Evolutionary conservation across 805 yeast species (phyloP).

Genomic region (Sungouiozyma ichnusensis): DNA sequence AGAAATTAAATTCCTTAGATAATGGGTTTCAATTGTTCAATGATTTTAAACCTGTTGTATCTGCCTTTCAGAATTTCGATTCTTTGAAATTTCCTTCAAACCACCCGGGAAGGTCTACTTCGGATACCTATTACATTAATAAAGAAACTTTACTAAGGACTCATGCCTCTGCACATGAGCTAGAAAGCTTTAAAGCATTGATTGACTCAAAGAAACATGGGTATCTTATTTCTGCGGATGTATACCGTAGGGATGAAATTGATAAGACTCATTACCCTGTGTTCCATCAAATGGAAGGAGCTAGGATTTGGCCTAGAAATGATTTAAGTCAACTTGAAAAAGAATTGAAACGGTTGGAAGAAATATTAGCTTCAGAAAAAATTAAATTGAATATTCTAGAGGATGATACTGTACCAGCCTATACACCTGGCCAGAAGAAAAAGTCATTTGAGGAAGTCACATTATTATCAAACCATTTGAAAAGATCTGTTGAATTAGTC

Average conservation of each 20-base stretch:
- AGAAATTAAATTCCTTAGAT: conserved; percentile 52
- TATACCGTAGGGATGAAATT: conserved; percentile 88
- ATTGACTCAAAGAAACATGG: conserved; percentile 50
- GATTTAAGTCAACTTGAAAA: conserved; percentile 37
- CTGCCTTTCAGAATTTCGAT: conserved; percentile 79
- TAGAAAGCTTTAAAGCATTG: conserved; percentile 52
- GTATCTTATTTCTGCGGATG: conserved; percentile 89
- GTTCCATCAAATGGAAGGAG: conserved; percentile 97
- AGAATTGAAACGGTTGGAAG: conserved; percentile 59
- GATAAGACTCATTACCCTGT: conserved; percentile 96
- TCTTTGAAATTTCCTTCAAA: conserved; percentile 81
- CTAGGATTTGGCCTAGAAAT: conserved; percentile 62
- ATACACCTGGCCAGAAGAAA: conserved; percentile 72
- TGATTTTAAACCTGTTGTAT: conserved; percentile 73
- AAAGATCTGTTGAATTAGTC: conserved; percentile 73
- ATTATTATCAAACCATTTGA: conserved; percentile 65
- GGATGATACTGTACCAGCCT: conserved; percentile 50
- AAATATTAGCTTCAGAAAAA: conserved; percentile 15
- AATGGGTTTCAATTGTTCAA: conserved; percentile 56
- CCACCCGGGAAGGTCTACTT: conserved; percentile 86
- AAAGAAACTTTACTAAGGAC: conserved; percentile 66
- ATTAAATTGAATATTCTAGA: conserved; percentile 54
- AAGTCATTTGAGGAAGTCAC: conserved; percentile 63
- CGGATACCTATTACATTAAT: conserved; percentile 89
- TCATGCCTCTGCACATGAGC: conserved; percentile 95